A percentile compares a stretch with the other conserved stretches of the same genome.
phyloP scores from a whole-genome alignment of 2,329 filamentous ascomycete genomes.

The Boeremia lycopersici region DNA sequence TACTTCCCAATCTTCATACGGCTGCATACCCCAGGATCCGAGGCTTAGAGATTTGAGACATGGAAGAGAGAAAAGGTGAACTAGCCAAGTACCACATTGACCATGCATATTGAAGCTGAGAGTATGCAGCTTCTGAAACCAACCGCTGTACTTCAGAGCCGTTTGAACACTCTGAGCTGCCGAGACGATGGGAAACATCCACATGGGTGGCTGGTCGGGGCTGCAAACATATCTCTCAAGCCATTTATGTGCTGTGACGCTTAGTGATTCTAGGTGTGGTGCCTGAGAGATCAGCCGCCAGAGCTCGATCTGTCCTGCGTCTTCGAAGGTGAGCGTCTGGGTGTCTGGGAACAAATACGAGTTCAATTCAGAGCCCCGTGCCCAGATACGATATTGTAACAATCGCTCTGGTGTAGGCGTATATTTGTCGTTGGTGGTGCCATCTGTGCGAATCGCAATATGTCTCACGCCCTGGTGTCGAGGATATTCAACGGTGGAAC shows the following conservation, averaged over 20 bases:
- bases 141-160: background rate
- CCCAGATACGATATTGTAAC: background rate
- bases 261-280: background rate
- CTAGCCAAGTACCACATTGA: background rate
- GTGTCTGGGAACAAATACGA: background rate
- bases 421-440: background rate
- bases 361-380: background rate
- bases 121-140: background rate
- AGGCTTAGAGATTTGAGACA: background rate
- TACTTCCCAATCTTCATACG: background rate
- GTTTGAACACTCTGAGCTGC: background rate
- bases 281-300: background rate
- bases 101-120: background rate
- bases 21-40: background rate
- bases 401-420: background rate
- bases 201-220: background rate
- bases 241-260: background rate
- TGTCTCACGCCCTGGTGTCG: background rate
- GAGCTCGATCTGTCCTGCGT: background rate
- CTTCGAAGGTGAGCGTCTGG: too few species aligned
- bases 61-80: background rate
- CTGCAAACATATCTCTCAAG: background rate
- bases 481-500: background rate
- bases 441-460: background rate
- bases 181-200: background rate